Percentiles rank a stretch among this genome's conserved stretches.
Conservation (phyloP, 169 alveolate genomes). For the Eimeria acervulina region DNA sequence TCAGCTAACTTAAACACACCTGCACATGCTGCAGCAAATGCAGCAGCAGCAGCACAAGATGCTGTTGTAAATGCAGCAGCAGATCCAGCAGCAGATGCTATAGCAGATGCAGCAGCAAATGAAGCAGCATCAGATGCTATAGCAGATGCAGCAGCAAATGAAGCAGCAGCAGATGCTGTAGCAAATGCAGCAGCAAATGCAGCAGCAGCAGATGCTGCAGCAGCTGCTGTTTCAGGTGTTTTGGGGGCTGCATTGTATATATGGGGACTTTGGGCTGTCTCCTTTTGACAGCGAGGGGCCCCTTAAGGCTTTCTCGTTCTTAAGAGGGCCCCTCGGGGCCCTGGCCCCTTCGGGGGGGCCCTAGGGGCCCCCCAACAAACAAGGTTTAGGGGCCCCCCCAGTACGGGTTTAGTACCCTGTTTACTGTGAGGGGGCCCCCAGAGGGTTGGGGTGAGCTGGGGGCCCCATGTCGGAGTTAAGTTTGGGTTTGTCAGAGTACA, state of each 20-base stretch:
- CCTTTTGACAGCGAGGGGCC: too few relatives aligned
- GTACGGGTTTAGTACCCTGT: too few relatives aligned
- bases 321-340: not conserved
- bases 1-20: not conserved
- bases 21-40: not conserved
- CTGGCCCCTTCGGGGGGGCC: not conserved
- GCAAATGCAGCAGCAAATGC: constrained; percentile 51
- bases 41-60: too few relatives aligned
- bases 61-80: too few relatives aligned
- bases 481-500: not conserved
- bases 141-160: too few relatives aligned
- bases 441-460: not conserved
- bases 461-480: not conserved
- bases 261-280: too few relatives aligned
- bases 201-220: constrained; percentile 69
- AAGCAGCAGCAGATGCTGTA: constrained; percentile 31
- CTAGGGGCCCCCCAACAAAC: constrained; percentile 1
- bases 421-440: not conserved
- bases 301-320: too few relatives aligned
- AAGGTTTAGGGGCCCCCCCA: too few relatives aligned
- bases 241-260: not conserved
- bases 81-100: too few relatives aligned
- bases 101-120: too few relatives aligned
- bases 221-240: constrained; percentile 1
- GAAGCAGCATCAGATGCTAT: too few relatives aligned